Base-by-base conservation (phyloP, 2,329 filamentous ascomycete species). In the Pseudogymnoascus sp. region DNA sequence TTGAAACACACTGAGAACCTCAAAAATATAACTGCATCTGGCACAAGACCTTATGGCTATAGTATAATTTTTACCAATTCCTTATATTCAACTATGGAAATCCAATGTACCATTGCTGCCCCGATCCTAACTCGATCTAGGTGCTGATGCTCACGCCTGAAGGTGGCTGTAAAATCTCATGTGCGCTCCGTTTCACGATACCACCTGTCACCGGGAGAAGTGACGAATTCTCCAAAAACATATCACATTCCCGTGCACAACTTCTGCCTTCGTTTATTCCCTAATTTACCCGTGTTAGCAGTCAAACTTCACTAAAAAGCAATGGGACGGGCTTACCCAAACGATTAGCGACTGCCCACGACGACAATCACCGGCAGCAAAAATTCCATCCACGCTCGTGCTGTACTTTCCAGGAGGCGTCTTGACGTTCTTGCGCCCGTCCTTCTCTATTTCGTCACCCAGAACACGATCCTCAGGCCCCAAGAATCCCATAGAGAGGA, bases 241-340 rank as follows among this genome's bases (percentile, higher is more conserved):
- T 76, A 75, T 97, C 93, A 62, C 97, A 89, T 76, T 97, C 92
- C 65, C 93, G 89, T 71, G 93, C 93, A 70, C 89, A 88, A 79
- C 94, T 90, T 70, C 93, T 90, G 71, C 93, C 93, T 79, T 97
- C 93, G 74, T 97, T 97, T 81, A 97, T 97, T 74, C 92, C 93
- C 89, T 87, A 89, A 66, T 27, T 38, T 60, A 59, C 33, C 59
- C 25, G 21, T 66, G 69, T 80, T 76, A 80, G 77, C 64, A 33
- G 48, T 33, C 29, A 17, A 17, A 29, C 1, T n/a, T 12, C n/a
- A 33, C 29, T 13, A 6, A 21, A 35, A 33, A 55, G 1, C 1
- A 13, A 35, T 21, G 10, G 13, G 10, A 10, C 6, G 15, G 10
- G 10, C 48, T 55, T 83, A 82, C 90, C 91, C 92, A 97, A 68